Conservation (phyloP, 2,329 filamentous ascomycete species). For the Chrysosporium keratinophilum region DNA sequence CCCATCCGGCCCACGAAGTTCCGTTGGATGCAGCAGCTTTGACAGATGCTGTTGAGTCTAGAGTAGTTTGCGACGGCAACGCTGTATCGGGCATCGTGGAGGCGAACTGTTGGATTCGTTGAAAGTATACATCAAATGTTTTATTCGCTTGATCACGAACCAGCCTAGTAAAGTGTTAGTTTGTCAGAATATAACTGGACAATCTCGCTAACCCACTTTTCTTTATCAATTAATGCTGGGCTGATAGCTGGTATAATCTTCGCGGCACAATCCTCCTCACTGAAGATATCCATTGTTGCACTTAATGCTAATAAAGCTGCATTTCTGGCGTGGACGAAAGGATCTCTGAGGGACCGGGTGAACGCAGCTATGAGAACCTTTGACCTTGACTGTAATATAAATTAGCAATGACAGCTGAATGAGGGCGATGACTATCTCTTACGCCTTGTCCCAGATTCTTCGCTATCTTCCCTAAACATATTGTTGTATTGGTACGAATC, state of each 20-base stretch:
- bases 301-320: constrained; percentile 76
- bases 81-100: constrained; percentile 68
- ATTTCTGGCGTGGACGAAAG: constrained; percentile 88
- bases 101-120: constrained; percentile 69
- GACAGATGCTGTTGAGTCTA: constrained; percentile 41
- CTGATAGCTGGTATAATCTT: constrained; percentile 77
- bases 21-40: constrained; percentile 69
- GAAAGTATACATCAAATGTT: constrained; percentile 74
- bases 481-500: constrained; percentile 95
- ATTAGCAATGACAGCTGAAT: constrained; percentile 22
- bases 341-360: constrained; percentile 75
- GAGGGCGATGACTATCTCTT: constrained; percentile 15
- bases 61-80: constrained; percentile 54
- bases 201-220: constrained; percentile 49
- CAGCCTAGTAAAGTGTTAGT: constrained; percentile 37
- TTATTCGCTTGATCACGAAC: constrained; percentile 87
- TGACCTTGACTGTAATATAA: constrained; percentile 52
- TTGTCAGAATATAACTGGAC: background rate
- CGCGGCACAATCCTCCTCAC: constrained; percentile 75
- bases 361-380: constrained; percentile 94
- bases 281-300: constrained; percentile 77
- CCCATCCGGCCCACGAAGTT: constrained; percentile 81
- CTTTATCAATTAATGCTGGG: constrained; percentile 80
- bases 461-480: constrained; percentile 91
- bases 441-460: constrained; percentile 64